Evolutionary conservation across 192 early-diverging fungal genomes (phyloP).

Genomic region (Chytriomyces confervae): DNA sequence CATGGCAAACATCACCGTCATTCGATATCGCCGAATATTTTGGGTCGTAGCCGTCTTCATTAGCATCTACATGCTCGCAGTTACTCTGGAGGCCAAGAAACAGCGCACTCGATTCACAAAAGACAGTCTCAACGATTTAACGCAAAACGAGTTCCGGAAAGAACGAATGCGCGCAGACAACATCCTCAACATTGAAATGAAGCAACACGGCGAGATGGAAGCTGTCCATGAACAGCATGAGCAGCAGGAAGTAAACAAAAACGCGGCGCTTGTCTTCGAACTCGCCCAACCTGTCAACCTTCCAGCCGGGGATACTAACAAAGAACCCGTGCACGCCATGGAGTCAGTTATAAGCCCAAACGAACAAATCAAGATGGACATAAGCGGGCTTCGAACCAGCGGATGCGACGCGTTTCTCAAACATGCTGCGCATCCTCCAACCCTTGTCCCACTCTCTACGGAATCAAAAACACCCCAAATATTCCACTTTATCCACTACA

Average conservation of each 20-base stretch:
- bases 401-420: neutral
- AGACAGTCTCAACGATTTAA: no score
- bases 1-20: no score
- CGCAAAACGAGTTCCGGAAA: no score
- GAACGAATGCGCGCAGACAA: no score
- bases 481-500: conserved; percentile 46
- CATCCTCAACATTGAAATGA: no score
- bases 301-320: neutral
- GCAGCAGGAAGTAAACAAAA: neutral
- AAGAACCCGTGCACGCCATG: neutral
- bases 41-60: no score
- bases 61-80: no score
- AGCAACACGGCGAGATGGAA: no score
- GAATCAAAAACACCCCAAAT: conserved; percentile 11
- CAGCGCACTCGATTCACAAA: no score
- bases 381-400: neutral
- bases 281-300: neutral
- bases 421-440: neutral
- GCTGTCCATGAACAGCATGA: neutral
- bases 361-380: neutral
- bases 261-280: neutral
- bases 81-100: no score
- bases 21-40: no score
- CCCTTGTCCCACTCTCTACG: neutral
- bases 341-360: neutral